A percentile compares a stretch with the other conserved stretches of the same genome.
phyloP scores from a whole-genome alignment of 352 stramenopile genomes.

The Plasmopara halstedii region DNA sequence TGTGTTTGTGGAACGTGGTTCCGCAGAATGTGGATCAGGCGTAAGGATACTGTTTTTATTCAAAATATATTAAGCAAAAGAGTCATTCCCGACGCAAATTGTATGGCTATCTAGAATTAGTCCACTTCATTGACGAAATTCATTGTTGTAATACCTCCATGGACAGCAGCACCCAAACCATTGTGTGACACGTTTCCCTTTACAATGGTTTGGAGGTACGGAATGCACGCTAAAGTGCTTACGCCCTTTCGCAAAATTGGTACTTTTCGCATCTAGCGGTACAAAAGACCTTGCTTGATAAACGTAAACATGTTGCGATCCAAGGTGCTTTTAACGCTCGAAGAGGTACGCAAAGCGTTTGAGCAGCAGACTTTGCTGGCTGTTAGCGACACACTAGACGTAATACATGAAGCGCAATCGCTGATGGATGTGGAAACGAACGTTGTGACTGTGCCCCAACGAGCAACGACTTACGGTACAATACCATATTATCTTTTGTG shows the following conservation, averaged over 20 bases:
- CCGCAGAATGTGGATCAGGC: slow-evolving; percentile 4
- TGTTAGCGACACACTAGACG: slow-evolving; percentile 40
- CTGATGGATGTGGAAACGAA: slow-evolving; percentile 55
- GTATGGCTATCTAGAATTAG: background rate
- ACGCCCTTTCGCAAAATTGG: slow-evolving; percentile 12
- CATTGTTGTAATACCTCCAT: background rate
- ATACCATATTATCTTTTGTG: slow-evolving; percentile 9
- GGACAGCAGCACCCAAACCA: too few relatives aligned
- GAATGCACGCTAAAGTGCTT: slow-evolving; percentile 22
- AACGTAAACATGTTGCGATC: slow-evolving; percentile 23
- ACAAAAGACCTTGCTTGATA: too few relatives aligned
- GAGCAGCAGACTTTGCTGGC: slow-evolving; percentile 48
- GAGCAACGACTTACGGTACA: slow-evolving; percentile 24
- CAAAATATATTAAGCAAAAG: too few relatives aligned
- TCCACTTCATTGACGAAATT: background rate
- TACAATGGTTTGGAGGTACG: slow-evolving; percentile 3
- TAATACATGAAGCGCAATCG: slow-evolving; percentile 67
- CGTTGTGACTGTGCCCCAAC: slow-evolving; percentile 33
- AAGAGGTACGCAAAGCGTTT: slow-evolving; percentile 39
- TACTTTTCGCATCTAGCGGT: slow-evolving; percentile 10
- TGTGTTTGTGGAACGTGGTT: too few relatives aligned
- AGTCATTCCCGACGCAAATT: too few relatives aligned
- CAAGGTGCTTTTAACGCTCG: slow-evolving; percentile 32
- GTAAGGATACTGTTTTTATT: background rate
- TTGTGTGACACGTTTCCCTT: slow-evolving; percentile 20